phyloP scores from a whole-genome alignment of 345 rosid species.

The Linum trigynum region DNA sequence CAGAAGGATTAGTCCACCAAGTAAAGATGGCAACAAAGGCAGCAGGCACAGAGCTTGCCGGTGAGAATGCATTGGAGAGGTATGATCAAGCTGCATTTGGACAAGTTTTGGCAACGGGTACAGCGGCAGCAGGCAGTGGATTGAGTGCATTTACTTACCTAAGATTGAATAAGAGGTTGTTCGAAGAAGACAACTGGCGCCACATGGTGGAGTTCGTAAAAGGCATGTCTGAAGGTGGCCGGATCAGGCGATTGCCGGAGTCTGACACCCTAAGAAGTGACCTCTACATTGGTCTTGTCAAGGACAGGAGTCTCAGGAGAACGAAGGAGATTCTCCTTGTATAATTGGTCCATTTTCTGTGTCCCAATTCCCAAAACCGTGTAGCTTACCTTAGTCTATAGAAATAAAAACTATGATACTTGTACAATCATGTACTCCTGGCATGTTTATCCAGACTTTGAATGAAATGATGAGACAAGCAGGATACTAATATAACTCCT shows the following conservation, averaged over 20 bases:
- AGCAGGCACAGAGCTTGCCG: not conserved
- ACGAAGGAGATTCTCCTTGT: conserved; percentile 41
- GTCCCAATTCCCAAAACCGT: too few species aligned
- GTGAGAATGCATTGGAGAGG: conserved; percentile 6
- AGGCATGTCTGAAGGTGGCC: conserved; percentile 69
- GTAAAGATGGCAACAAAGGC: not conserved
- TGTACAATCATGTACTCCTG: too few species aligned
- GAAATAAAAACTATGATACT: too few species aligned
- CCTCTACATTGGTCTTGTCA: conserved; percentile 59
- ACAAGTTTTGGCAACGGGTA: not conserved
- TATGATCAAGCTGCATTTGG: conserved; percentile 1
- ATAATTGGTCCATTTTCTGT: conserved; percentile 4
- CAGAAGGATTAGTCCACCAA: not conserved
- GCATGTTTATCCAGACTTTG: too few species aligned
- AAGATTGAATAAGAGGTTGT: conserved; percentile 78
- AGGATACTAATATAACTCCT: too few species aligned
- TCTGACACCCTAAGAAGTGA: conserved; percentile 43
- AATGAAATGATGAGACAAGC: too few species aligned
- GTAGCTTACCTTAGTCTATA: too few species aligned
- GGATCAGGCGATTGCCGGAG: conserved; percentile 39
- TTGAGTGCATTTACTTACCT: conserved; percentile 77
- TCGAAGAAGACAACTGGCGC: conserved; percentile 78
- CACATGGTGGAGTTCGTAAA: conserved; percentile 66
- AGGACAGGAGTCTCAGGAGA: conserved; percentile 24
- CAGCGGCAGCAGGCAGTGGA: conserved; percentile 17